Evolutionary conservation across 371 early-diverging fungal genomes (phyloP).

Genomic region (Mucor racemosus): DNA sequence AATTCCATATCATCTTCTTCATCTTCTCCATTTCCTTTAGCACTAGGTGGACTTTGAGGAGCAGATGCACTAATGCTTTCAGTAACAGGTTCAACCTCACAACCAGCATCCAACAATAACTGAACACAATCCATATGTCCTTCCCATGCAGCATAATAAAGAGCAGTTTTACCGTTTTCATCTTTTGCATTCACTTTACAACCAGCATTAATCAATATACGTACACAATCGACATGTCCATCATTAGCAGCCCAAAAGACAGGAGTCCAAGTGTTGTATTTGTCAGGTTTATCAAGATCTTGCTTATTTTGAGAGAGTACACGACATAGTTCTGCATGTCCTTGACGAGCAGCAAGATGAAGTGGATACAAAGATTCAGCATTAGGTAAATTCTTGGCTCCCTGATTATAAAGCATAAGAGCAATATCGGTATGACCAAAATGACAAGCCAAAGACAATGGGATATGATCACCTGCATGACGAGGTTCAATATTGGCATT

Average conservation of each 20-base stretch:
- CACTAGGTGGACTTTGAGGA: conserved; percentile 12
- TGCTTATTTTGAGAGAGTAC: conserved; percentile 74
- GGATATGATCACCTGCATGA: conserved; percentile 65
- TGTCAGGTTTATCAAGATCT: conserved; percentile 82
- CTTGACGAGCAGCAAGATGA: conserved; percentile 89
- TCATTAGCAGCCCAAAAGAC: conserved; percentile 94
- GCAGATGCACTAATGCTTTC: conserved; percentile 10
- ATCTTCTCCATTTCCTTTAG: not conserved
- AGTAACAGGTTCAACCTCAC: conserved; percentile 42
- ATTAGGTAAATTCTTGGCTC: conserved; percentile 70
- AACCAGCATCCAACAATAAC: conserved; percentile 64
- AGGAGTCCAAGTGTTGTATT: conserved; percentile 95
- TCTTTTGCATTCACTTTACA: conserved; percentile 79
- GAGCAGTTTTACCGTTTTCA: conserved; percentile 81
- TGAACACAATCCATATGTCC: conserved; percentile 84
- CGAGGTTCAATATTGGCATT: conserved; percentile 72
- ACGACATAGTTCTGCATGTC: conserved; percentile 75
- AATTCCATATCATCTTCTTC: conserved; percentile 39
- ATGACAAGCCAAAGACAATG: conserved; percentile 86
- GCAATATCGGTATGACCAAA: conserved; percentile 90
- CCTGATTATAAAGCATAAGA: conserved; percentile 73
- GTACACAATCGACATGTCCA: conserved; percentile 85
- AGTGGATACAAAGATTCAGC: conserved; percentile 84
- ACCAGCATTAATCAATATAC: conserved; percentile 81
- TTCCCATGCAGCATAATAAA: conserved; percentile 95